These are phyloP conservation scores for Tanozyma kutaoensis DNA, from an alignment of 805 yeast genomes.

Conservation along the genomic window DNA sequence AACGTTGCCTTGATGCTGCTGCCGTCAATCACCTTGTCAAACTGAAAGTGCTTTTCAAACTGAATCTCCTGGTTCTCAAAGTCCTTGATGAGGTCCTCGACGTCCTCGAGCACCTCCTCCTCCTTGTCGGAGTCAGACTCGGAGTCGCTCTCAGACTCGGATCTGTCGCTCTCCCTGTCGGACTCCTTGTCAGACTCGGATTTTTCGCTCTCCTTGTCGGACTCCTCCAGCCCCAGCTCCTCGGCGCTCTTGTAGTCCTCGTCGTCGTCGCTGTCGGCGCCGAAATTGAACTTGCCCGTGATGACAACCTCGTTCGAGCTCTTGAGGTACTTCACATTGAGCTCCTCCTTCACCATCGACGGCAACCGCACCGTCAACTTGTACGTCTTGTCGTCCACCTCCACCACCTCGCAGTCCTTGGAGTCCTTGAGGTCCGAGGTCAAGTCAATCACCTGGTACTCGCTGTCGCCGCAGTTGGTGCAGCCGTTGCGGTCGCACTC, in stretches of 20 bases:
- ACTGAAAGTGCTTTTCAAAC: conserved; percentile 29
- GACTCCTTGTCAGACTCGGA: conserved; percentile 2
- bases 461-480: conserved; percentile 15
- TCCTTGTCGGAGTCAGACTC: conserved; percentile 10
- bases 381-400: conserved; percentile 22
- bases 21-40: conserved; percentile 23
- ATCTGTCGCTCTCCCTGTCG: conserved; percentile 3
- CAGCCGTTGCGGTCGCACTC: conserved; percentile 11
- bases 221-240: conserved; percentile 3
- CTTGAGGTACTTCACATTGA: conserved; percentile 77
- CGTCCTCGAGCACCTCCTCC: conserved; percentile 28
- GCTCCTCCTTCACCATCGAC: conserved; percentile 84
- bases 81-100: conserved; percentile 21
- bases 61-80: conserved; percentile 24
- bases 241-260: conserved; percentile 3
- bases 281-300: conserved; percentile 24
- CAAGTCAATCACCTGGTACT: conserved; percentile 23
- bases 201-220: conserved; percentile 3
- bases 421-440: conserved; percentile 27
- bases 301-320: conserved; percentile 40
- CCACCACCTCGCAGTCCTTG: conserved; percentile 29
- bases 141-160: conserved; percentile 1
- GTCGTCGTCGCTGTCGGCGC: conserved; percentile 6
- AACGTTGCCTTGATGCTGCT: conserved; percentile 25
- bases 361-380: conserved; percentile 29